These are phyloP conservation scores for Oryza rufipogon DNA, from an alignment of 176 grass and related monocot genomes.

Conservation along the genomic window DNA sequence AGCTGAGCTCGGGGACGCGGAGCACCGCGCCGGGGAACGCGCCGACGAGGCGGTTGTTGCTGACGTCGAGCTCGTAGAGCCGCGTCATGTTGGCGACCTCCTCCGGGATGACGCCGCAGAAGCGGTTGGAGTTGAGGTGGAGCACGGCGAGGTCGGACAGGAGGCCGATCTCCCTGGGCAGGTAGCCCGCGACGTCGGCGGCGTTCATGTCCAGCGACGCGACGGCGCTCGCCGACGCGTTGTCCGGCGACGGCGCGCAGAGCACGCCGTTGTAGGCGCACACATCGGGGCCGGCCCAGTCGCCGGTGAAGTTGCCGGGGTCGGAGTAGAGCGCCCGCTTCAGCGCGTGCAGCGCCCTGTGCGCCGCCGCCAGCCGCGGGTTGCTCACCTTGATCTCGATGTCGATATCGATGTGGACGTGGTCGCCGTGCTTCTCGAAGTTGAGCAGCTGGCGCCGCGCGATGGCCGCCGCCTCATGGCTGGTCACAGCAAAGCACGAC, in stretches of 20 bases:
- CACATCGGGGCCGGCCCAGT: constrained; percentile 43
- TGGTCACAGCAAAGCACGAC: neutral
- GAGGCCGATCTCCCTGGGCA: constrained; percentile 45
- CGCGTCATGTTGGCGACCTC: constrained; percentile 26
- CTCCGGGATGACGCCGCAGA: constrained; percentile 51
- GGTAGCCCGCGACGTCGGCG: constrained; percentile 46
- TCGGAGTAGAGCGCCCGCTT: constrained; percentile 25
- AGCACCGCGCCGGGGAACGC: constrained; percentile 30
- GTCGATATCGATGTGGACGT: constrained; percentile 22
- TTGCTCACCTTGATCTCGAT: constrained; percentile 38
- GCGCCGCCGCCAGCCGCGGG: neutral
- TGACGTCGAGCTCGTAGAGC: constrained; percentile 49
- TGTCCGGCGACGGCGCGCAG: constrained; percentile 1
- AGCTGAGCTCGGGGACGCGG: constrained; percentile 28
- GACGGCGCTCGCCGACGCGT: constrained; percentile 24
- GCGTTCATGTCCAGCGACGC: constrained; percentile 43
- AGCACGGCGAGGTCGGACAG: constrained; percentile 45
- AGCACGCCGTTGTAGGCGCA: constrained; percentile 45
- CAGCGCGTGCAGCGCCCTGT: constrained; percentile 28
- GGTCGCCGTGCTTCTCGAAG: neutral
- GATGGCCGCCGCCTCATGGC: neutral
- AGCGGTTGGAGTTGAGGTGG: constrained; percentile 58
- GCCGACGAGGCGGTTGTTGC: constrained; percentile 56
- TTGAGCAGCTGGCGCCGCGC: neutral
- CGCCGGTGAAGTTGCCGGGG: constrained; percentile 39